Evolutionary conservation across 2,329 filamentous ascomycete genomes (phyloP), one percentile per base, ranked within the genome.

Genomic region (Pezicula radicicola): DNA sequence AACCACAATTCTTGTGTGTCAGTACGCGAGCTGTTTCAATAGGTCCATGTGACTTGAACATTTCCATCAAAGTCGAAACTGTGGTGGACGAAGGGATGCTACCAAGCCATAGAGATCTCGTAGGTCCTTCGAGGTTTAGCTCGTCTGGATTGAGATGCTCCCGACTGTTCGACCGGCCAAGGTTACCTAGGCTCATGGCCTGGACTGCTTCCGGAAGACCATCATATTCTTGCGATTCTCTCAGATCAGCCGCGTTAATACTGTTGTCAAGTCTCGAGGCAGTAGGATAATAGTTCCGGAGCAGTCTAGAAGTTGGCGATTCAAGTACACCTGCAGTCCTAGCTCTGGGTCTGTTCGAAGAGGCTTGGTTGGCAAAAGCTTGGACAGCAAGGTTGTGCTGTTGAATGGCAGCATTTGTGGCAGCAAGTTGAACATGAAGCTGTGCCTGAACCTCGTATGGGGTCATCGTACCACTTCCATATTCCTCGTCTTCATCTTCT

Each of bases 1-100:
- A 99, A 3, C 93, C 94, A 68, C 94, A 99, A 72, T 96, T 97
- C 79, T 99, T 99, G 76, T 99, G 91, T 0, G 94, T 97, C 55
- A 99, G 78, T 4, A 99, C 94, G 58, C 94, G 83, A 27, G 91
- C 93, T 3, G 93, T 97, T 59, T 94, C 80, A 57, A 99, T 96
- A 3, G 88, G 81, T 9, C 94, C 94, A 60, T 94, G 96, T n/a
- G 86, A 81, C 69, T 90, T 89, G 75, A 99, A 99, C 74, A 97
- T 96, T 59, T 95, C 91, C 52, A 91, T 91, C 55, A 99, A 75
- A 1, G 94, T 97, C 1, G 93, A 96, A 10, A 94, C 92, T 0
- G 94, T 99, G 2, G 94, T 99, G 2, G 94, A 97, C 4, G 93
- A 92, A 12, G 94, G 94, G 53, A 99, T 97, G 70, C 93, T 97